Base-by-base conservation (phyloP, 2,329 filamentous ascomycete genomes). In the Hyphodiscus sp. region DNA sequence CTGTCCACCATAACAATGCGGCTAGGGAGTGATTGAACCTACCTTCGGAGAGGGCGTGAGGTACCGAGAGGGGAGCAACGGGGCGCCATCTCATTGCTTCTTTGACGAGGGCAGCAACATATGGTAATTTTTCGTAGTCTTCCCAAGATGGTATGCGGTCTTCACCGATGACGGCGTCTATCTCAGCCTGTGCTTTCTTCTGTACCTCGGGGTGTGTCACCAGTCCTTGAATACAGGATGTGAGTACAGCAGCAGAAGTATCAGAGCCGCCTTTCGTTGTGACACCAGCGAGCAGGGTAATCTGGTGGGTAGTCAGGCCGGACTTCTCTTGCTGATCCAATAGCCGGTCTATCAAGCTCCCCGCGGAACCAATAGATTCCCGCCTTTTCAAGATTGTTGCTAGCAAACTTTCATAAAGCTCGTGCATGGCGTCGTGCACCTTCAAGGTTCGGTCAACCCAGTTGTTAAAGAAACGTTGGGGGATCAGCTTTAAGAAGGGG, bases 131-230 rank as follows among this genome's bases (percentile, higher is more conserved):
- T 0, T 68, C 64, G 10, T 71, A 66, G 55, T 82, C 78, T 2
- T 69, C 65, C 51, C 74, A 73, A 0, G 62, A 66, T 1, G 78
- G 78, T 0, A 79, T 65, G 5, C 77, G 66, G 33, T 68, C 63
- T 2, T 63, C 61, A 1, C 75, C 76, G n/a, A 79, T 68, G 1
- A 79, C 71, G 2, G 63, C 60, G 51, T 81, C 77, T 20, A 81
- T 63, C 49, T 74, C 69, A 15, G 63, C 64, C 54, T 73, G 74
- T 0, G 74, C 75, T 54, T 77, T 78, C 20, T 58, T 58, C 55
- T 78, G 76, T 0, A 77, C 64, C 5, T 70, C 67, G 0, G 73
- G 74, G 55, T 19, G 47, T 13, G 49, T 45, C 10, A 54, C 47
- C 53, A 62, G 52, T 1, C 73, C 74, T 46, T 71, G 69, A 13